Base-by-base conservation (phyloP, 768 basidiomycete species). In the Amanita pallidorosea region DNA sequence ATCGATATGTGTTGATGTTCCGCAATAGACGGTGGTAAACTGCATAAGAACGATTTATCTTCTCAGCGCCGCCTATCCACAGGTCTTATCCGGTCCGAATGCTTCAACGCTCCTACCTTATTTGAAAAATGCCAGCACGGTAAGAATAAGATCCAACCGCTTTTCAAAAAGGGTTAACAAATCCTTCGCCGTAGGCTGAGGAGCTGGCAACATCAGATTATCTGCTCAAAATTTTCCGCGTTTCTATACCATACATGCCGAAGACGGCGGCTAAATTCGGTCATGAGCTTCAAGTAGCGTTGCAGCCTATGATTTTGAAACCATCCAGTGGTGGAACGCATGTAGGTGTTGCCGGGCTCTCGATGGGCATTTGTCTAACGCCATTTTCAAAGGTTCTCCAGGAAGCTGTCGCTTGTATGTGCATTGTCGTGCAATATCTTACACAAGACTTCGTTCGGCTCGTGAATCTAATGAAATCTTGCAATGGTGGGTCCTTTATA, bases 391-490 rank as follows among this genome's bases (percentile, higher is more conserved):
- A 93, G 86, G 83, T 86, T 18, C 65, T 98, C 29, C 91, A 94
- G 68, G 96, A 97, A 65, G 81, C 82, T 11, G 87, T 98, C 12
- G 90, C 90, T 0, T 97, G 94, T 56, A 83, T 95, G 70, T 95
- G 93, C 61, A 77, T 80, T 0, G 86, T 88, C 1, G 84, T 94
- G 1, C 81, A 83, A 46, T 69, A 88, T 56, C 73, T 98, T 15
- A 97, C 96, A 0, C 87, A 89, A 53, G 92, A 97, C 57, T 95
- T 84, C 58, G 68, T 68, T 13, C 77, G 82, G 33, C 72, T 97
- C 15, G 77, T 92, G 22, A 83, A 80, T 31, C 72, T 97, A 4
- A 62, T 97, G 55, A 86, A 86, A 57, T 91, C 89, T 0, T 94
- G 90, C 65, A 88, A 92, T 58, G 73, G 91, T 88, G 54, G 47